phyloP scores from a whole-genome alignment of 1,139 yeast species.

The Taphrina communis region DNA sequence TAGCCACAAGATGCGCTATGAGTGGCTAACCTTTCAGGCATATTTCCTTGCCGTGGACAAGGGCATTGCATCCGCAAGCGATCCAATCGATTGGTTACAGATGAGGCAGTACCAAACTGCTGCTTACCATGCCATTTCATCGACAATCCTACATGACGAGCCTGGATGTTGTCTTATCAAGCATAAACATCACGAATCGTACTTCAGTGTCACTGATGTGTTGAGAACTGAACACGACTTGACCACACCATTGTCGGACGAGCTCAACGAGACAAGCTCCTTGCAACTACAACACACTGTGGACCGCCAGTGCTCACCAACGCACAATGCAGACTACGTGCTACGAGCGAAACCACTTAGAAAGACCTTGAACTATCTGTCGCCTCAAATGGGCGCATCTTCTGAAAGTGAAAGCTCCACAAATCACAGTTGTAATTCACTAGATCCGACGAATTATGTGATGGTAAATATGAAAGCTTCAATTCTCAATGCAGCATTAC shows the following conservation, averaged over 20 bases:
- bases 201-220: neutral
- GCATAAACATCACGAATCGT: neutral
- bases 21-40: neutral
- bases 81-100: conserved; percentile 20
- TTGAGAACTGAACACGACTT: neutral
- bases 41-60: conserved; percentile 24
- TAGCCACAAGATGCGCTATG: neutral
- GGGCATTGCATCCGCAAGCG: neutral
- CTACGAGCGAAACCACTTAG: conserved; percentile 14
- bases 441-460: conserved; percentile 18
- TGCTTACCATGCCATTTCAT: neutral
- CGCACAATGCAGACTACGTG: neutral
- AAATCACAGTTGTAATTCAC: neutral
- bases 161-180: neutral
- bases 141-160: neutral
- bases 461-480: conserved; percentile 27
- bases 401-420: neutral
- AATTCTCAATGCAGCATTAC: conserved; percentile 16
- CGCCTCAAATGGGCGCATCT: neutral
- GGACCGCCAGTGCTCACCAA: neutral
- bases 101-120: conserved; percentile 12
- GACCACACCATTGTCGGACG: neutral
- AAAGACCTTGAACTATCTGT: conserved; percentile 16
- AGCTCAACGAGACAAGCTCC: too few relatives aligned
- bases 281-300: neutral